phyloP scores from a whole-genome alignment of 2,329 filamentous ascomycete species.

The Trichoderma hamatum region DNA sequence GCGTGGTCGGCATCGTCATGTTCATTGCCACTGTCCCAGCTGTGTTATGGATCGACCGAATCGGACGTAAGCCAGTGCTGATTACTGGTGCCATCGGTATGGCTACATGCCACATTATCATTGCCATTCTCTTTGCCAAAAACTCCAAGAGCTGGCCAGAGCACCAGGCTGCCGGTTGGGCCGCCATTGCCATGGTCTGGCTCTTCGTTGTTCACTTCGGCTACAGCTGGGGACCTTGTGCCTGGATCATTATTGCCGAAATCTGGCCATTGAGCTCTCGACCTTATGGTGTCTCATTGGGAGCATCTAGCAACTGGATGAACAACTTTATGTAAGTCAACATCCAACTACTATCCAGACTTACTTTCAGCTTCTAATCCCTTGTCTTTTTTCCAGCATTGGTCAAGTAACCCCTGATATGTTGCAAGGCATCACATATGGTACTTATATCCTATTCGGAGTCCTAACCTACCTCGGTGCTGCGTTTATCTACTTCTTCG shows the following conservation, averaged over 20 bases:
- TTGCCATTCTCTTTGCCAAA: constrained; percentile 68
- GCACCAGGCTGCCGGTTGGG: constrained; percentile 69
- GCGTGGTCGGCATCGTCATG: constrained; percentile 72
- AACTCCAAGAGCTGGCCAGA: constrained; percentile 61
- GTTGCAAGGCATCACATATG: constrained; percentile 65
- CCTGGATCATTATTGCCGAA: constrained; percentile 75
- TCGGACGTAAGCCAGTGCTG: constrained; percentile 65
- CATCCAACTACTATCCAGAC: too few species aligned
- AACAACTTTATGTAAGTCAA: constrained; percentile 55
- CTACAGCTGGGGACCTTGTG: constrained; percentile 74
- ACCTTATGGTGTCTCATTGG: constrained; percentile 71
- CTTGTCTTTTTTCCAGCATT: neutral
- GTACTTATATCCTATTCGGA: constrained; percentile 73
- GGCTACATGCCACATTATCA: constrained; percentile 70
- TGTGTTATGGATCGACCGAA: constrained; percentile 66
- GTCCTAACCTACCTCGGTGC: constrained; percentile 65
- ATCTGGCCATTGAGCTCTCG: constrained; percentile 73
- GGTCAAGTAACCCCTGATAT: constrained; percentile 72
- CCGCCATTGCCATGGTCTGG: constrained; percentile 69
- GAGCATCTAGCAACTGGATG: constrained; percentile 68
- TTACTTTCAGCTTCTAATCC: neutral
- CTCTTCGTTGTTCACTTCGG: constrained; percentile 75
- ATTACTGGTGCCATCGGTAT: constrained; percentile 69
- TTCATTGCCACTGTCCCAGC: constrained; percentile 69
- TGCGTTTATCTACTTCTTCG: constrained; percentile 63